phyloP scores from a whole-genome alignment of 805 yeast genomes.

The Metschnikowia kofuensis region DNA sequence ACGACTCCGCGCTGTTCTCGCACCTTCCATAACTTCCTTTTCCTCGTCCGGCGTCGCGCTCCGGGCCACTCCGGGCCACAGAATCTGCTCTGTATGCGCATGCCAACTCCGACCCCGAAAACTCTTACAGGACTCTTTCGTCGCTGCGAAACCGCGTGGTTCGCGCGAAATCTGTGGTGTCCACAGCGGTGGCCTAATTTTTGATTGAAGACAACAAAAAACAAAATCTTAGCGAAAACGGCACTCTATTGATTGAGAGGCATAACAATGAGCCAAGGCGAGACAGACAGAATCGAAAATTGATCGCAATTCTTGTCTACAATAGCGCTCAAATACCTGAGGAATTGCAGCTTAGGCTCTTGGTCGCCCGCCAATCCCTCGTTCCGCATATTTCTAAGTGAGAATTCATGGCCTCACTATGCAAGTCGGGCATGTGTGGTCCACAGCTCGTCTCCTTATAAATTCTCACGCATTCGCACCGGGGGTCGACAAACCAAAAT shows the following conservation, averaged over 20 bases:
- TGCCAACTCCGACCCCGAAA: conserved; percentile 19
- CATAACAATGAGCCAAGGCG: no score
- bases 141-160: neutral
- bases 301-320: neutral
- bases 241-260: no score
- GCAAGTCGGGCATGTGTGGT: conserved; percentile 23
- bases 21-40: conserved; percentile 2
- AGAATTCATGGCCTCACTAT: conserved; percentile 2
- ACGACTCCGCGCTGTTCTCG: neutral
- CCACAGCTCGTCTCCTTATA: conserved; percentile 17
- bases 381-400: neutral
- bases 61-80: conserved; percentile 10
- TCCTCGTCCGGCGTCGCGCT: conserved; percentile 9
- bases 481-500: neutral
- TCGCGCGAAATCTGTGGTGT: neutral
- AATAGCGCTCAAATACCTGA: no score
- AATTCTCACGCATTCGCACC: conserved; percentile 15
- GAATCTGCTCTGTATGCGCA: conserved; percentile 12
- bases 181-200: neutral
- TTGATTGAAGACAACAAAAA: no score
- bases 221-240: no score
- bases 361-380: neutral
- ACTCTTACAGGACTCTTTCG: conserved; percentile 4
- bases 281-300: neutral
- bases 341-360: neutral